These are phyloP conservation scores for Didymella pinodella DNA, from an alignment of 2,329 filamentous ascomycete genomes.

Conservation along the genomic window DNA sequence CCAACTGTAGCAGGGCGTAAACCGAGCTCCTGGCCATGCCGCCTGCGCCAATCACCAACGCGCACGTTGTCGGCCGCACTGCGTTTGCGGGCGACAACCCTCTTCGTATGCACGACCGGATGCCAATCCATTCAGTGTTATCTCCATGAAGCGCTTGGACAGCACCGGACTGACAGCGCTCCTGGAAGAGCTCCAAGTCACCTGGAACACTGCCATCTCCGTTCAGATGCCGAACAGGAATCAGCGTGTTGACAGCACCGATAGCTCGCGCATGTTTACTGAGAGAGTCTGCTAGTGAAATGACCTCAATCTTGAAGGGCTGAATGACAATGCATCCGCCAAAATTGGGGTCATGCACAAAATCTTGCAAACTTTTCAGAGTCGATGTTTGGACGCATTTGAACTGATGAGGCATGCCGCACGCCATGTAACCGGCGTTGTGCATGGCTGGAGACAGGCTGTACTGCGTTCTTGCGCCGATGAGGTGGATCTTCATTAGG, in stretches of 20 bases:
- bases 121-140: conserved; percentile 84
- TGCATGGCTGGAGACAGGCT: conserved; percentile 82
- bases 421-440: conserved; percentile 70
- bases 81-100: conserved; percentile 75
- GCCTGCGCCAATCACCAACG: conserved; percentile 65
- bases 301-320: conserved; percentile 77
- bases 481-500: conserved; percentile 74
- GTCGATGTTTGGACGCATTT: conserved; percentile 69
- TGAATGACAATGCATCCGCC: conserved; percentile 76
- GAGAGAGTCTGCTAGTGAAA: conserved; percentile 69
- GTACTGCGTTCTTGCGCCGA: conserved; percentile 75
- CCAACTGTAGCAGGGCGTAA: conserved; percentile 79
- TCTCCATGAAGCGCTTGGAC: conserved; percentile 77
- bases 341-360: conserved; percentile 72
- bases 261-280: conserved; percentile 78
- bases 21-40: conserved; percentile 82
- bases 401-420: conserved; percentile 74
- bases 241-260: conserved; percentile 77
- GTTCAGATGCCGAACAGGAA: conserved; percentile 71
- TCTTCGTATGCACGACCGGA: conserved; percentile 74
- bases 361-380: conserved; percentile 68
- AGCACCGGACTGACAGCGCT: conserved; percentile 70
- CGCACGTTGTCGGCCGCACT: conserved; percentile 61
- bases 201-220: conserved; percentile 65
- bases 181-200: conserved; percentile 60